Conservation (phyloP, 2,329 filamentous ascomycete genomes). For the Chrysoporthe puriensis region DNA sequence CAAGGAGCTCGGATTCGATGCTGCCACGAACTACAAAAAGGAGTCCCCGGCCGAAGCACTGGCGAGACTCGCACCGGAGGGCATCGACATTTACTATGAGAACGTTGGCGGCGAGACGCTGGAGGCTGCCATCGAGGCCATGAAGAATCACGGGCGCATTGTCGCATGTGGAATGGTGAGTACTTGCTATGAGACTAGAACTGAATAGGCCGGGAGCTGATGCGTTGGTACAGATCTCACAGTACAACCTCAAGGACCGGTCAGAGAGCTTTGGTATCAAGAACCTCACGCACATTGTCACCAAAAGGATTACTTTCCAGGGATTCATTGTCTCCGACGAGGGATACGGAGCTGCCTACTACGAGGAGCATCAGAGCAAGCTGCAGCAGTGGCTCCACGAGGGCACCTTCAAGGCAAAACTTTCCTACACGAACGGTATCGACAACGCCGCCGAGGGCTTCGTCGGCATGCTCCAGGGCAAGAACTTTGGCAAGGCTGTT, state of each 20-base stretch:
- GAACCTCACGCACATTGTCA: slow-evolving; percentile 67
- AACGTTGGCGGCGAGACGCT: slow-evolving; percentile 59
- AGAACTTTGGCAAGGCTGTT: slow-evolving; percentile 87
- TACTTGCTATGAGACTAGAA: neutral
- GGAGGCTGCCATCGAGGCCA: slow-evolving; percentile 46
- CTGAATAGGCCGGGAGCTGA: slow-evolving; percentile 34
- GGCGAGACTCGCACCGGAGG: slow-evolving; percentile 71
- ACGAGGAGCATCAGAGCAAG: slow-evolving; percentile 73
- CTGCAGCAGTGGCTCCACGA: slow-evolving; percentile 77
- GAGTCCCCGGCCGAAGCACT: slow-evolving; percentile 72
- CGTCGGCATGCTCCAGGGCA: slow-evolving; percentile 73
- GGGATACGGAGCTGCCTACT: slow-evolving; percentile 68
- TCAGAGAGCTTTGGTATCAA: slow-evolving; percentile 66
- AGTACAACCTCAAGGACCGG: slow-evolving; percentile 65
- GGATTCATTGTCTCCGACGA: slow-evolving; percentile 76
- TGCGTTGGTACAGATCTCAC: slow-evolving; percentile 59
- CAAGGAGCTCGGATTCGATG: slow-evolving; percentile 56
- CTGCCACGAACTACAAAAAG: slow-evolving; percentile 87
- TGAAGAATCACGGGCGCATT: slow-evolving; percentile 69
- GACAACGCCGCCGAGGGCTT: slow-evolving; percentile 76
- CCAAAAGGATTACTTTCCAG: slow-evolving; percentile 70
- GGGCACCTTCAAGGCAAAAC: slow-evolving; percentile 72
- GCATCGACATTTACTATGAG: slow-evolving; percentile 70
- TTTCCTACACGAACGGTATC: slow-evolving; percentile 73
- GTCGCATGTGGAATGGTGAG: slow-evolving; percentile 64